phyloP scores from a whole-genome alignment of 768 basidiomycete species.

The Phlegmacium glaucopus region DNA sequence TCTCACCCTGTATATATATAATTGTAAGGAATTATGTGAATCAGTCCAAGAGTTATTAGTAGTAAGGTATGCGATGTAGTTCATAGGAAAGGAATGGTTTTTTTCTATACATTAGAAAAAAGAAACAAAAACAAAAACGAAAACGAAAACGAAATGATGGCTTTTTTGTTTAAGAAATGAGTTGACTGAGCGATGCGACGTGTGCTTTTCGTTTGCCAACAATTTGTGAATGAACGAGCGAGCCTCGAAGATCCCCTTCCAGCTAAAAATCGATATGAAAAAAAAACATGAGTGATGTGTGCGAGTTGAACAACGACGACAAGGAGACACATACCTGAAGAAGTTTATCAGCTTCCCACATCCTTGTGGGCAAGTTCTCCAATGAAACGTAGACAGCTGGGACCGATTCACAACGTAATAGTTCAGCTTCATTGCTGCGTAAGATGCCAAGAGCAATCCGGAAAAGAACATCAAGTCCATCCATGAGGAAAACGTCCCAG shows the following conservation, averaged over 20 bases:
- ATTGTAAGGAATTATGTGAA: too few relatives aligned
- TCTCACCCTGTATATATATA: too few relatives aligned
- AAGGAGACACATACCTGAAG: slow-evolving; percentile 60
- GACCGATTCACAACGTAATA: slow-evolving; percentile 80
- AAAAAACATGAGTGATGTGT: not conserved
- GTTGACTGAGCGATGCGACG: slow-evolving; percentile 39
- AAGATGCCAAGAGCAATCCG: slow-evolving; percentile 88
- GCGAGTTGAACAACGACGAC: not conserved
- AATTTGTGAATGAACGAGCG: slow-evolving; percentile 53
- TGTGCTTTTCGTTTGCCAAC: slow-evolving; percentile 52
- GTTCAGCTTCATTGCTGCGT: slow-evolving; percentile 77
- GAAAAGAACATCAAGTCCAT: slow-evolving; percentile 89
- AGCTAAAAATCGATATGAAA: slow-evolving; percentile 30
- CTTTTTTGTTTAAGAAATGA: slow-evolving; percentile 24
- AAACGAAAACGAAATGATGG: too few relatives aligned
- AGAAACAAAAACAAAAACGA: too few relatives aligned
- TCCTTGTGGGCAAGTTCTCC: slow-evolving; percentile 84
- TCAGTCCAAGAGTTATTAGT: too few relatives aligned
- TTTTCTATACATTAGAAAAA: too few relatives aligned
- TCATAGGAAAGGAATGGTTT: too few relatives aligned
- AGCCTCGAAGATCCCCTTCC: slow-evolving; percentile 54
- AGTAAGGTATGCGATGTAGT: too few relatives aligned
- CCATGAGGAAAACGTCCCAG: slow-evolving; percentile 94
- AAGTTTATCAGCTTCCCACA: slow-evolving; percentile 92
- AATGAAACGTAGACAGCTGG: slow-evolving; percentile 88